phyloP scores from a whole-genome alignment of 2,329 filamentous ascomycete genomes.

The Stagonosporopsis cucurbitacearum region DNA sequence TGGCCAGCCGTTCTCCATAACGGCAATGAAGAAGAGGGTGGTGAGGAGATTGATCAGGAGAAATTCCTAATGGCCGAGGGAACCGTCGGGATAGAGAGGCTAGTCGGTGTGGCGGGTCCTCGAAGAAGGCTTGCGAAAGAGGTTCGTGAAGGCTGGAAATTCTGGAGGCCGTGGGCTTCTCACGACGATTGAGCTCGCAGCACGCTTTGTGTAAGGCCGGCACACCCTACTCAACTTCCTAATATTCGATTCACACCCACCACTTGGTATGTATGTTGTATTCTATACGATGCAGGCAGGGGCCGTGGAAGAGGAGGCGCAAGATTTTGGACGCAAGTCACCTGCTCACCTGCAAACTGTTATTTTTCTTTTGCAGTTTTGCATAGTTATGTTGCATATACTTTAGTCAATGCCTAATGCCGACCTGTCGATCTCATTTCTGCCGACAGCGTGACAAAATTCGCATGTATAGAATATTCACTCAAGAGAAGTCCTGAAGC shows the following conservation, averaged over 20 bases:
- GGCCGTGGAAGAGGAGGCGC: background rate
- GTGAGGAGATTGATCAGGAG: conserved; percentile 91
- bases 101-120: conserved; percentile 73
- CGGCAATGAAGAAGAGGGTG: conserved; percentile 78
- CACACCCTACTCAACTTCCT: background rate
- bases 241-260: conserved; percentile 17
- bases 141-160: conserved; percentile 50
- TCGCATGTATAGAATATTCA: too few relatives aligned
- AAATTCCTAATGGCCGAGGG: conserved; percentile 85
- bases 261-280: conserved; percentile 16
- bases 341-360: background rate
- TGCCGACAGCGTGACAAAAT: background rate
- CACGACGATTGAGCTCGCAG: conserved; percentile 18
- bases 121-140: conserved; percentile 36
- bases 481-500: too few relatives aligned
- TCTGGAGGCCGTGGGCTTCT: conserved; percentile 49
- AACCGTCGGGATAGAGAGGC: conserved; percentile 80
- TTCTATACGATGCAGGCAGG: conserved; percentile 4
- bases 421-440: background rate
- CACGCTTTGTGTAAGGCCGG: background rate
- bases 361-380: background rate
- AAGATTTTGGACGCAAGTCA: conserved; percentile 16
- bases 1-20: conserved; percentile 93
- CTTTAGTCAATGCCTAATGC: conserved; percentile 13
- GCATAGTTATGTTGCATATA: conserved; percentile 4